Evolutionary conservation across 192 early-diverging fungal species (phyloP).

Genomic region (Backusella sp.): DNA sequence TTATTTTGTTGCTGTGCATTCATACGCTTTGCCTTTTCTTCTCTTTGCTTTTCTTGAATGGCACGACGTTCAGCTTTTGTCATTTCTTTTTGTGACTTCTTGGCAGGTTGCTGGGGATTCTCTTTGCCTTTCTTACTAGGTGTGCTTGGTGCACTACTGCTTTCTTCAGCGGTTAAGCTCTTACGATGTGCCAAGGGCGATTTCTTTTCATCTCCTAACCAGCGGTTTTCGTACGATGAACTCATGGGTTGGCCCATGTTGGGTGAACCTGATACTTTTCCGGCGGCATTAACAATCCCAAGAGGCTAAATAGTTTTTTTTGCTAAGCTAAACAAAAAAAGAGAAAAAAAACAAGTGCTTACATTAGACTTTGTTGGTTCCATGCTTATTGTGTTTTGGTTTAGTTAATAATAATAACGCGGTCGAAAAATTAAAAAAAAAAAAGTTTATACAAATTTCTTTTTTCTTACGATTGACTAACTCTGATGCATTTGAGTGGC

Average conservation of each 20-base stretch:
- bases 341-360: not conserved
- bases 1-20: constrained; percentile 38
- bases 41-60: constrained; percentile 79
- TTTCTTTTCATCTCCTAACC: constrained; percentile 32
- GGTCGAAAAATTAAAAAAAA: not conserved
- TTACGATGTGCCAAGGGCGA: not conserved
- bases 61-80: constrained; percentile 90
- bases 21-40: constrained; percentile 65
- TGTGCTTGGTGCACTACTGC: not conserved
- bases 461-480: not conserved
- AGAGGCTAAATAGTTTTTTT: not conserved
- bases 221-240: constrained; percentile 48
- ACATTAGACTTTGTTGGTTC: constrained; percentile 7
- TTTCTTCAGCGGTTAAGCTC: not conserved
- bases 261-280: constrained; percentile 31
- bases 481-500: not conserved
- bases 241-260: constrained; percentile 50
- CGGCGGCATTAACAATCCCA: not conserved
- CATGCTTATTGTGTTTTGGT: not conserved
- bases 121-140: constrained; percentile 8
- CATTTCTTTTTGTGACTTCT: constrained; percentile 62
- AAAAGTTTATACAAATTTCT: not conserved
- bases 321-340: not conserved
- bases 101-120: constrained; percentile 1
- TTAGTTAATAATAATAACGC: not conserved